Evolutionary conservation across 345 rosid genomes (phyloP).

Genomic region (Mercurialis annua): DNA sequence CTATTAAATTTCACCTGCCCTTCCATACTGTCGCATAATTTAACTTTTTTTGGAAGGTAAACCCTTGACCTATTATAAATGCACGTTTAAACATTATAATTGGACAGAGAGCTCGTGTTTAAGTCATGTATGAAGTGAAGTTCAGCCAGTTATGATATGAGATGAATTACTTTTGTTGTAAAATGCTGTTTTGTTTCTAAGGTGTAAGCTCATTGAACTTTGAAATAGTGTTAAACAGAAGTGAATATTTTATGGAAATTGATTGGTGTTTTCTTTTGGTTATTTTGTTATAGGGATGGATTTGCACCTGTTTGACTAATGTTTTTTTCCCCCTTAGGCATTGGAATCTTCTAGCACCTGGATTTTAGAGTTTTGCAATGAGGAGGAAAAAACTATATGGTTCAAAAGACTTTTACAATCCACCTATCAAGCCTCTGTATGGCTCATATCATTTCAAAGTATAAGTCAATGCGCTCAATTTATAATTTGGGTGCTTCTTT

Average conservation of each 20-base stretch:
- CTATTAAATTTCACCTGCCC: neutral
- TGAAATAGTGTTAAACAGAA: neutral
- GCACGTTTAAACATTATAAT: neutral
- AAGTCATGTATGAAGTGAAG: neutral
- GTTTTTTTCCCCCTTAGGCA: conserved; percentile 54
- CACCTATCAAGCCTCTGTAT: conserved; percentile 95
- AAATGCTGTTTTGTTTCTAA: neutral
- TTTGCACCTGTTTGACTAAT: neutral
- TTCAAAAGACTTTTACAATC: conserved; percentile 82
- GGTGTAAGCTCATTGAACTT: neutral
- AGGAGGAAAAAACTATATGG: conserved; percentile 78
- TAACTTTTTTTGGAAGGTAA: neutral
- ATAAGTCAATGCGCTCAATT: conserved; percentile 17
- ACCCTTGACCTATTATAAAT: neutral
- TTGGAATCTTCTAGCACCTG: conserved; percentile 90
- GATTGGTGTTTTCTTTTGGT: neutral
- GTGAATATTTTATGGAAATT: neutral
- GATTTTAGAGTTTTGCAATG: conserved; percentile 73
- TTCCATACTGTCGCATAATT: neutral
- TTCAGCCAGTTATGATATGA: neutral
- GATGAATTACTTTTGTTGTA: neutral
- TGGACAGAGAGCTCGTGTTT: too few relatives aligned
- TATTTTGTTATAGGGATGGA: neutral
- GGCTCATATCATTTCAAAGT: conserved; percentile 15
- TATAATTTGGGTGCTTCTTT: conserved; percentile 7